Conservation (phyloP, 1,139 yeast species). For the Pichia terricola region DNA sequence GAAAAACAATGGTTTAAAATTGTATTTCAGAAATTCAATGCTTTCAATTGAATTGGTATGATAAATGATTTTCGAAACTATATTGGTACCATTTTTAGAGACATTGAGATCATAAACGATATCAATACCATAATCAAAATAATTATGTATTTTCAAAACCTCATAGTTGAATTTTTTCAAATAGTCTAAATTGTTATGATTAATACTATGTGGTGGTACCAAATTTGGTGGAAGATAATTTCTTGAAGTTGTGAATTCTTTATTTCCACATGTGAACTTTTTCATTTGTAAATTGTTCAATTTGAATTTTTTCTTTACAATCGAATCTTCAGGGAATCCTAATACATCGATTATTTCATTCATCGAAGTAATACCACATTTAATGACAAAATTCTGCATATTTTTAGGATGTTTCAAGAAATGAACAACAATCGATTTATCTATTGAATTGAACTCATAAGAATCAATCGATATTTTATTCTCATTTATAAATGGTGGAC, state of each 20-base stretch:
- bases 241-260: constrained; percentile 28
- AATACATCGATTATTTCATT: constrained; percentile 37
- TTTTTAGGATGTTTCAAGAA: constrained; percentile 5
- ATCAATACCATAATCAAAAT: constrained; percentile 45
- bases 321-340: constrained; percentile 51
- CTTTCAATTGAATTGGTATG: constrained; percentile 45
- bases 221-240: constrained; percentile 3
- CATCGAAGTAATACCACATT: constrained; percentile 38
- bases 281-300: constrained; percentile 5
- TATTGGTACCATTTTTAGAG: constrained; percentile 22
- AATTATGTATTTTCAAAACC: constrained; percentile 40
- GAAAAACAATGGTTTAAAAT: constrained; percentile 17
- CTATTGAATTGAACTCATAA: neutral
- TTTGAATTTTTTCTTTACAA: constrained; percentile 29
- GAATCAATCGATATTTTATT: neutral
- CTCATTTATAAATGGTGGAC: neutral
- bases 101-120: constrained; percentile 36
- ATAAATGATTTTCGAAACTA: constrained; percentile 34
- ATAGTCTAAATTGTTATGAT: neutral
- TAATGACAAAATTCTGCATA: constrained; percentile 9
- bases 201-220: neutral
- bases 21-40: constrained; percentile 42
- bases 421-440: neutral
- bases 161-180: constrained; percentile 4
- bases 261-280: constrained; percentile 19